Evolutionary conservation across 345 rosid species (phyloP), one percentile per base, ranked within the genome.

Genomic region (Citrus reticulata): DNA sequence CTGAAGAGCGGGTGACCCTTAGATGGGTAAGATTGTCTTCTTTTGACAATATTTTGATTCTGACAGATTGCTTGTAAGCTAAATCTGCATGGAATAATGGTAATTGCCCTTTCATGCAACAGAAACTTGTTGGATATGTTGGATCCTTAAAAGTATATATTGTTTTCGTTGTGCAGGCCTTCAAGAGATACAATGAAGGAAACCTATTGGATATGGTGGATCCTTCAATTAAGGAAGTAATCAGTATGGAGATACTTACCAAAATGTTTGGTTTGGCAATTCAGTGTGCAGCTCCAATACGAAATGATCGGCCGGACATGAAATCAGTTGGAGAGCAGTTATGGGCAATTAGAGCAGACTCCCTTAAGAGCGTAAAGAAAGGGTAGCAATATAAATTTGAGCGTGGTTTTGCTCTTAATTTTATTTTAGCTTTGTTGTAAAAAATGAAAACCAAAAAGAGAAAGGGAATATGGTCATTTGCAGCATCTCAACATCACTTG

Each of bases 311-410:
- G 32, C 99, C 98, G 0, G 93, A 91, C 75, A 96, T 96, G 99
- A 89, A 89, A 82, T 62, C 84, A 29, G 99, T 91, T 40, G 97
- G 87, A 76, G 95, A 94, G 84, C 88, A 91, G 81, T 79, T 96
- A 77, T 96, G 99, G 99, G 91, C 80, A 24, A 93, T 96, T 86
- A 91, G 99, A 60, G 92, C 94, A 30, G 94, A 88, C 76, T 89
- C 89, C 80, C 78, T 93, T 22, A 96, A 81, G 82, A 84, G 86
- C 77, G 72, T 63, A 49, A 89, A 40, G 73, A 70, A 37, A 75
- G 70, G 81, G 51, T 82, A 83, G 73, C 39, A 27, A 4, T 20
- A 17, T 5, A 74, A 68, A 40, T 34, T 65, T 7, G 19, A 17
- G 35, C 29, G 24, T n/a, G 17, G 46, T 63, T 34, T 42, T 17